Evolutionary conservation across 805 yeast species (phyloP).

Genomic region (Kuraishia cidri): DNA sequence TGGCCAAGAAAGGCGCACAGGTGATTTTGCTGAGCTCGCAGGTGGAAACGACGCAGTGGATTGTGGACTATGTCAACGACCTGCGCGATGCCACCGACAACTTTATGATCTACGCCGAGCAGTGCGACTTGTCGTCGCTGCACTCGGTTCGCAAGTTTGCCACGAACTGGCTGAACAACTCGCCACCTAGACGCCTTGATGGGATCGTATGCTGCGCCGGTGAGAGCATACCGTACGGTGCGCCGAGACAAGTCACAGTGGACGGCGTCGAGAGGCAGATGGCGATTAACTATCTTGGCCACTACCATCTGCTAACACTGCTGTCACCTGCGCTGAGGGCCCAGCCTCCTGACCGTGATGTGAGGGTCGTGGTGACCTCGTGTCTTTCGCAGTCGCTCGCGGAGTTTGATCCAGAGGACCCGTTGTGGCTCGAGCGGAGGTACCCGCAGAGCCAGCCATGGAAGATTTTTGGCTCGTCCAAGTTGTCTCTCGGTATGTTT

Average conservation of each 20-base stretch:
- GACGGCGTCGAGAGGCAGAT: constrained; percentile 88
- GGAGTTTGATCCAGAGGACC: constrained; percentile 47
- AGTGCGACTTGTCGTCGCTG: constrained; percentile 71
- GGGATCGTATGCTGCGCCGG: constrained; percentile 87
- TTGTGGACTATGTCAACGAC: constrained; percentile 71
- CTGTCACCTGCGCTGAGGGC: constrained; percentile 76
- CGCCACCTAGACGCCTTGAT: constrained; percentile 86
- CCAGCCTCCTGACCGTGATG: constrained; percentile 95
- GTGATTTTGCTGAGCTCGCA: constrained; percentile 59
- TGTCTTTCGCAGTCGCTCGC: constrained; percentile 78
- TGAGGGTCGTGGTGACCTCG: constrained; percentile 68
- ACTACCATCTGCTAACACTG: constrained; percentile 72
- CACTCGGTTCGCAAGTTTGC: constrained; percentile 82
- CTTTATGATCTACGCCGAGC: constrained; percentile 80
- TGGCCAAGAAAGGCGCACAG: constrained; percentile 85
- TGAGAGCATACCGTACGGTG: constrained; percentile 64
- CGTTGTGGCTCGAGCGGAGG: constrained; percentile 49
- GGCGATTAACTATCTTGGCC: constrained; percentile 75
- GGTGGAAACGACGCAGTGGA: constrained; percentile 53
- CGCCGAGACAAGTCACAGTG: constrained; percentile 49
- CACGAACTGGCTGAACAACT: constrained; percentile 86
- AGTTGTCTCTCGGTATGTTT: constrained; percentile 65
- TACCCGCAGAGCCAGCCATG: constrained; percentile 63
- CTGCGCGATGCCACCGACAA: constrained; percentile 64
- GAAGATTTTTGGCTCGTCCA: constrained; percentile 75